Base-by-base conservation (phyloP, 441 rosid genomes). In the Erodium trifolium region DNA sequence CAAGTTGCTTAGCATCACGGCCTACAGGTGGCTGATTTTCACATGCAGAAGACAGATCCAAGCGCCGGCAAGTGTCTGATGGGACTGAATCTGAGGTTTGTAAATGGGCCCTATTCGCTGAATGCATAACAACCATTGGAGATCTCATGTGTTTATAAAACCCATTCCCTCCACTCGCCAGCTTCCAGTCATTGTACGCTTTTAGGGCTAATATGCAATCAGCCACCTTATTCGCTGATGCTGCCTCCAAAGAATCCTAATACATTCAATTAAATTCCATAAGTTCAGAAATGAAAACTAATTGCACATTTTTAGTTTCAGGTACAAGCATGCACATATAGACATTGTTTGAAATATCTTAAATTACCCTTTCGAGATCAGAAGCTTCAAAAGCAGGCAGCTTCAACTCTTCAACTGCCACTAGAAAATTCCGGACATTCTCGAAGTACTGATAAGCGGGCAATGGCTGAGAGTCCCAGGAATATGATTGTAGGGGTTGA, bases 341-440 rank as follows among this genome's bases (percentile, higher is more conserved):
- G 19, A 71, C 37, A 64, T 37, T 41, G 67, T 23, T 8, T 27
- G 23, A 41, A 41, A 18, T 14, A 29, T 31, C 9, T 66, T 10
- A 37, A 51, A 18, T 80, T 79, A 88, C 98, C 88, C 89, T 93
- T 76, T 89, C 97, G 19, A 93, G 88, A 88, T 91, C 95, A 73
- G 95, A 88, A 80, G 99, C 97, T 86, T 89, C 93, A 72, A 93
- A 93, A 66, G 91, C 91, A 19, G 96, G 90, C 68, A 93, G 84
- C 75, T 85, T 93, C 73, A 93, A 79, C 65, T 86, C 92, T 68
- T 91, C 83, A 34, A 93, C 71, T 12, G 97, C 93, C 71, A 91
- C 86, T 55, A 93, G 81, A 82, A 93, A 91, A 77, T 93, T 93
- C 68, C 85, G 73, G 7, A 89, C 93, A 72, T 93, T 93, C 81